Evolutionary conservation across 2,329 filamentous ascomycete species (phyloP).

Genomic region (Aspergillus puulaauensis): DNA sequence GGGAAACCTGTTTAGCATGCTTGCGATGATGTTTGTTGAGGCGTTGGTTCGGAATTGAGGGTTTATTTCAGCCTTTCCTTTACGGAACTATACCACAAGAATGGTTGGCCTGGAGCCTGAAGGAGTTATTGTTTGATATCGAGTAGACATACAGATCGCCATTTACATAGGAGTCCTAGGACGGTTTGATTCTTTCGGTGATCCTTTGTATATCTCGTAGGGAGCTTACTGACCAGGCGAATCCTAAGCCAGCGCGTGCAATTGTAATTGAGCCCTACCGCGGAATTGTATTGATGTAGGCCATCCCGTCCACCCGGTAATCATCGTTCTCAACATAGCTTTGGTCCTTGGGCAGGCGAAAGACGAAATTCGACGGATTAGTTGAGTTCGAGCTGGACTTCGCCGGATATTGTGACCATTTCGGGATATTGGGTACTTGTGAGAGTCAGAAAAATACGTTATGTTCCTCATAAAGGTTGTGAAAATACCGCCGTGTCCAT

Average conservation of each 20-base stretch:
- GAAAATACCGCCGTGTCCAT: slow-evolving; percentile 27
- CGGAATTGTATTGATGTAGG: slow-evolving; percentile 28
- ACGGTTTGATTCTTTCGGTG: background rate
- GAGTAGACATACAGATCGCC: background rate
- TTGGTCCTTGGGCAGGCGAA: slow-evolving; percentile 24
- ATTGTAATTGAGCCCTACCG: slow-evolving; percentile 13
- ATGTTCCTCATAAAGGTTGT: background rate
- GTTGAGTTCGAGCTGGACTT: background rate
- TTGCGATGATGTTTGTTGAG: background rate
- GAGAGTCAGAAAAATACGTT: background rate
- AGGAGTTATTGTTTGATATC: background rate
- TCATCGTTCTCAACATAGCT: slow-evolving; percentile 29
- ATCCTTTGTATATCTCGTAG: too few relatives aligned
- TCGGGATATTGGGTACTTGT: slow-evolving; percentile 21
- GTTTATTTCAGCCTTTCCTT: too few relatives aligned
- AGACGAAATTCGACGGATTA: slow-evolving; percentile 25
- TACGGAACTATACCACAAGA: too few relatives aligned
- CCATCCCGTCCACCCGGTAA: slow-evolving; percentile 27
- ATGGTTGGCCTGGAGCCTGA: too few relatives aligned
- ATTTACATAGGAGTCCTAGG: background rate
- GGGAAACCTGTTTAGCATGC: background rate
- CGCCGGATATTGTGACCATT: slow-evolving; percentile 25
- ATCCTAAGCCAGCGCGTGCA: background rate
- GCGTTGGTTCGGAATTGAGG: background rate
- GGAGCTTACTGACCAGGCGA: background rate